phyloP scores from a whole-genome alignment of 768 basidiomycete genomes.

The Naganishia vishniacii region DNA sequence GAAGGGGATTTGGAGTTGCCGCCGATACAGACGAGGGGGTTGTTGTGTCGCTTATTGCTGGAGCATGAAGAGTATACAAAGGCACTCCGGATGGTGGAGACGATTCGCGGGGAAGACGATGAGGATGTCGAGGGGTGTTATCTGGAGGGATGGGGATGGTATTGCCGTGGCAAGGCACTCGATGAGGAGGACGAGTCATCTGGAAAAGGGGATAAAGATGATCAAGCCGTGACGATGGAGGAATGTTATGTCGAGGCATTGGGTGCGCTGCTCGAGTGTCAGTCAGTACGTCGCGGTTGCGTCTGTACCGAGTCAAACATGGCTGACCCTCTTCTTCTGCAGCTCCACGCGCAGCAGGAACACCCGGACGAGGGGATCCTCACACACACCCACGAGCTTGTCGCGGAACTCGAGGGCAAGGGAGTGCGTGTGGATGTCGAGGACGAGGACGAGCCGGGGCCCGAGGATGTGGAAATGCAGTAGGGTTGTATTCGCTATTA shows the following conservation, averaged over 20 bases:
- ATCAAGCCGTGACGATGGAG: conserved; percentile 58
- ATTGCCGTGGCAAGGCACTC: conserved; percentile 52
- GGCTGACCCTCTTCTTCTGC: neutral
- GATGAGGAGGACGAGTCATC: conserved; percentile 57
- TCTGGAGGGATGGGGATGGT: conserved; percentile 90
- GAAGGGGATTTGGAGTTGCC: conserved; percentile 53
- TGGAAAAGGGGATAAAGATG: conserved; percentile 50
- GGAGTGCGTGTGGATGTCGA: conserved; percentile 63
- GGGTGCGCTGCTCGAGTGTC: conserved; percentile 77
- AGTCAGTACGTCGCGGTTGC: conserved; percentile 56
- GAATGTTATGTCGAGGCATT: conserved; percentile 69
- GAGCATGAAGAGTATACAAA: conserved; percentile 67
- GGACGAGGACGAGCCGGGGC: conserved; percentile 57
- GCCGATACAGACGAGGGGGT: conserved; percentile 64
- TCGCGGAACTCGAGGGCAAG: conserved; percentile 60
- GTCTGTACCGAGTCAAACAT: neutral
- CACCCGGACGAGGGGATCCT: conserved; percentile 71
- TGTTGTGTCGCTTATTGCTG: conserved; percentile 73
- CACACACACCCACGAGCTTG: conserved; percentile 68
- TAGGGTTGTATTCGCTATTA: neutral
- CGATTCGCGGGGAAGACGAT: conserved; percentile 73
- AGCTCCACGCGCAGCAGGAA: conserved; percentile 68
- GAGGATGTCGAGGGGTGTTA: conserved; percentile 89
- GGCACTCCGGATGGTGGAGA: conserved; percentile 70
- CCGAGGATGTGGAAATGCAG: conserved; percentile 57